A percentile compares a stretch with the other conserved stretches of the same genome.
These are phyloP conservation scores for Carpinus fangiana DNA, from an alignment of 306 rosid genomes.

Conservation along the genomic window DNA sequence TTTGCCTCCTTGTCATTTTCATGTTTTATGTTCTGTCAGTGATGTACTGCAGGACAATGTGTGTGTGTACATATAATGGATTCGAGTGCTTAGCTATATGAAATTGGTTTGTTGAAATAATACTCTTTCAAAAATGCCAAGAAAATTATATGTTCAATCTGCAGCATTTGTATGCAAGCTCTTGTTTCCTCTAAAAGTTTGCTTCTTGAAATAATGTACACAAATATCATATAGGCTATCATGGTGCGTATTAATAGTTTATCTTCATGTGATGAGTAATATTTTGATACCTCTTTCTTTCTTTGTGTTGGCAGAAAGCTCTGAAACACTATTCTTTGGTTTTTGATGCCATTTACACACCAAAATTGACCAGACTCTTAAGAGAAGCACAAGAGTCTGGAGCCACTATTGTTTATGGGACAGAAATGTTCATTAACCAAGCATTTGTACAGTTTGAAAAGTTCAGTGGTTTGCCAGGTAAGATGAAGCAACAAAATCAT, in stretches of 20 bases:
- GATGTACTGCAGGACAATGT: background rate
- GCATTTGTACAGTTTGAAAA: conserved; percentile 63
- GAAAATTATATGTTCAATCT: background rate
- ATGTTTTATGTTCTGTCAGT: background rate
- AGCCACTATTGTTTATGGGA: conserved; percentile 51
- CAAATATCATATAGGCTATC: background rate
- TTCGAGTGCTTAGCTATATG: background rate
- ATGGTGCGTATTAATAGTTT: background rate
- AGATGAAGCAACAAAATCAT: background rate
- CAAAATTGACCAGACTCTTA: conserved; percentile 66
- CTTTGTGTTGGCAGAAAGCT: conserved; percentile 43
- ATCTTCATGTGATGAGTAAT: background rate
- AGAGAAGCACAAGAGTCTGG: conserved; percentile 65
- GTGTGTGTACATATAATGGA: background rate
- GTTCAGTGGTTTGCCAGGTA: conserved; percentile 65
- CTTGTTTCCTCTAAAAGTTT: background rate
- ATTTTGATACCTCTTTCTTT: conserved; percentile 1
- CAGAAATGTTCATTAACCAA: conserved; percentile 72
- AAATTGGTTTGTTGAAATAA: background rate
- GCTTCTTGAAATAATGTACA: background rate
- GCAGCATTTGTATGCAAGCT: background rate
- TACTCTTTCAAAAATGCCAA: background rate
- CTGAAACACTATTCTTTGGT: conserved; percentile 60
- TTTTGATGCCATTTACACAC: conserved; percentile 69
- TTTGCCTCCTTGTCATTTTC: conserved; percentile 23